Conservation (phyloP, 805 yeast species). For the Zygosaccharomyces rouxii region DNA sequence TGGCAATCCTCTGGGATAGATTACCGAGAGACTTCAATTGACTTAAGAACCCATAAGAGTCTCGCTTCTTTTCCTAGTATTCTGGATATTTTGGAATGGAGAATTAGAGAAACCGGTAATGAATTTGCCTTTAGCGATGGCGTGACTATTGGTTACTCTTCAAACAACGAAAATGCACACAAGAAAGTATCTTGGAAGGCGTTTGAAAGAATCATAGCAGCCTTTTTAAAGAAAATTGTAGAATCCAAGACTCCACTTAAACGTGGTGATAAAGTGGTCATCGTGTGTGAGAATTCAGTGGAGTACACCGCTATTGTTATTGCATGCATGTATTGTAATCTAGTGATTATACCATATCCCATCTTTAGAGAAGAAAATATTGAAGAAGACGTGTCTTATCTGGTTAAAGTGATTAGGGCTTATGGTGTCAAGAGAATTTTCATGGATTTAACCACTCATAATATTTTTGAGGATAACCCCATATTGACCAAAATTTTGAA, state of each 20-base stretch:
- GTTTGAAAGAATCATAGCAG: constrained; percentile 70
- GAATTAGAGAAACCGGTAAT: constrained; percentile 71
- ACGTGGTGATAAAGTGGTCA: constrained; percentile 68
- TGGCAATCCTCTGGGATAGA: constrained; percentile 81
- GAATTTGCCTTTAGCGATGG: constrained; percentile 63
- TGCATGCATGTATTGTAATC: constrained; percentile 81
- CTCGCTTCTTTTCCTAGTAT: constrained; percentile 69
- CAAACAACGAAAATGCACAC: constrained; percentile 39
- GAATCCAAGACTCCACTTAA: constrained; percentile 57
- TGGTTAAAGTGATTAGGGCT: constrained; percentile 61
- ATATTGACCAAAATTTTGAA: constrained; percentile 25
- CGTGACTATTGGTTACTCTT: constrained; percentile 32
- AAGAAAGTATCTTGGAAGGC: constrained; percentile 72
- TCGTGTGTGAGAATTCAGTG: constrained; percentile 83
- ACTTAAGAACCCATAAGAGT: constrained; percentile 71
- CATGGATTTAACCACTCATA: constrained; percentile 47
- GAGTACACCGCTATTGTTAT: constrained; percentile 78
- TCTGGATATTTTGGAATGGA: constrained; percentile 69
- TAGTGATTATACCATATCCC: constrained; percentile 62
- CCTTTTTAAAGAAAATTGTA: constrained; percentile 66
- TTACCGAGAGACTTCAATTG: constrained; percentile 67
- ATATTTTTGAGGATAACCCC: constrained; percentile 24
- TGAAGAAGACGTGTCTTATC: constrained; percentile 68
- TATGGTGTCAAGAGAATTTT: constrained; percentile 68
- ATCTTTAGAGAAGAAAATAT: constrained; percentile 60